Evolutionary conservation across 768 basidiomycete genomes (phyloP).

Genomic region (Boletus pseudo-olivaceus): DNA sequence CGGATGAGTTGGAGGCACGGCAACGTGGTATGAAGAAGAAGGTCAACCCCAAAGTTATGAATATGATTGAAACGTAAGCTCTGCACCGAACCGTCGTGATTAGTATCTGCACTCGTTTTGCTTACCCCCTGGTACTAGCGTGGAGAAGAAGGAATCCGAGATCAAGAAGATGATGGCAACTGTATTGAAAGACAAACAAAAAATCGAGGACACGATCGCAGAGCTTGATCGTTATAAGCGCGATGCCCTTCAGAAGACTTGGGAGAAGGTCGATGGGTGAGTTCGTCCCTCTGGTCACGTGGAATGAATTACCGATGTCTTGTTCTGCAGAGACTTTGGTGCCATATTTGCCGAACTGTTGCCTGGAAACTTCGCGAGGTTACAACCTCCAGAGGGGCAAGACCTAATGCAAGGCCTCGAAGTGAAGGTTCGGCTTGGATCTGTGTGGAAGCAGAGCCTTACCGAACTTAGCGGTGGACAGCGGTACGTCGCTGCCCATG

Average conservation of each 20-base stretch:
- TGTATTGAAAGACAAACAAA: slow-evolving; percentile 88
- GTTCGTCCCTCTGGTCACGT: slow-evolving; percentile 19
- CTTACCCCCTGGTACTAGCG: slow-evolving; percentile 42
- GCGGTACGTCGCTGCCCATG: slow-evolving; percentile 50
- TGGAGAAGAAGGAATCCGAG: slow-evolving; percentile 89
- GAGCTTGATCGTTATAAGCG: slow-evolving; percentile 93
- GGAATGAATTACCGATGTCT: not conserved
- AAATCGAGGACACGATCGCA: slow-evolving; percentile 91
- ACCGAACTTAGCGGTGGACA: slow-evolving; percentile 98
- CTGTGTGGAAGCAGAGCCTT: slow-evolving; percentile 96
- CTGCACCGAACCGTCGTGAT: not conserved
- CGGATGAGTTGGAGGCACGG: slow-evolving; percentile 67
- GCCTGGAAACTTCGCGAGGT: slow-evolving; percentile 94
- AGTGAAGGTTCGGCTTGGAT: slow-evolving; percentile 93
- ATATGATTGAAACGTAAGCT: slow-evolving; percentile 89
- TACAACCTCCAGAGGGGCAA: slow-evolving; percentile 90
- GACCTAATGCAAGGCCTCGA: slow-evolving; percentile 95
- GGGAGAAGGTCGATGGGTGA: slow-evolving; percentile 92
- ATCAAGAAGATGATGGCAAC: slow-evolving; percentile 85
- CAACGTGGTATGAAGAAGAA: slow-evolving; percentile 93
- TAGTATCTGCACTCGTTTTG: not conserved
- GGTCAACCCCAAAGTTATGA: slow-evolving; percentile 92
- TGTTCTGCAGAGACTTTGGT: slow-evolving; percentile 77
- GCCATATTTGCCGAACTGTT: slow-evolving; percentile 93
- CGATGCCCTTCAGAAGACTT: slow-evolving; percentile 90